Evolutionary conservation across 805 yeast genomes (phyloP).

Genomic region (Lipomyces japonicus): DNA sequence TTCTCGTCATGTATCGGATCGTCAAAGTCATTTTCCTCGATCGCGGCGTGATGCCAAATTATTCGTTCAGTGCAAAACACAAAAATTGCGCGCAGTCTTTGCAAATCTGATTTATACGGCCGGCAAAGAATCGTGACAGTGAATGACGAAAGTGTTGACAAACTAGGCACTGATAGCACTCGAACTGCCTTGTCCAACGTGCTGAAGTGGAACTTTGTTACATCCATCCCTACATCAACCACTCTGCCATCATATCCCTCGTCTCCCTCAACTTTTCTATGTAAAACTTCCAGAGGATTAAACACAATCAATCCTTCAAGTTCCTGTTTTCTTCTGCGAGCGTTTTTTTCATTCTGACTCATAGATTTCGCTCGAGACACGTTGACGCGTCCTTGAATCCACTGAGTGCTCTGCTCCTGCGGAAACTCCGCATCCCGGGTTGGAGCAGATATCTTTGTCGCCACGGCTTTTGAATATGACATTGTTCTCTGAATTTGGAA

Average conservation of each 20-base stretch:
- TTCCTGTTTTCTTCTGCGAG: constrained; percentile 59
- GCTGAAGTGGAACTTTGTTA: constrained; percentile 12
- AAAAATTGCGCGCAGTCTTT: constrained; percentile 62
- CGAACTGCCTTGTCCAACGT: constrained; percentile 24
- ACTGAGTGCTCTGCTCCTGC: constrained; percentile 31
- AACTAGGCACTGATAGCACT: constrained; percentile 22
- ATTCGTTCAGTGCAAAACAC: constrained; percentile 60
- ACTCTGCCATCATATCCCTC: constrained; percentile 30
- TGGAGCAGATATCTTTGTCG: background rate
- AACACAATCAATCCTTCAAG: constrained; percentile 56
- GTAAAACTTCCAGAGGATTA: constrained; percentile 48
- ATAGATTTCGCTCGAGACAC: constrained; percentile 70
- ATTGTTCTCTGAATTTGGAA: constrained; percentile 1
- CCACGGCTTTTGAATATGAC: constrained; percentile 8
- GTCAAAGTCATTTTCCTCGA: constrained; percentile 29
- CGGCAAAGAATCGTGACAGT: constrained; percentile 52
- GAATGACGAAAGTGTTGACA: constrained; percentile 52
- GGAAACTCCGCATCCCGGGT: background rate
- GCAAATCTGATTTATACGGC: constrained; percentile 52
- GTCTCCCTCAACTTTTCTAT: constrained; percentile 29
- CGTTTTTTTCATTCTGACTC: constrained; percentile 62
- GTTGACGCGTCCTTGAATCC: constrained; percentile 57
- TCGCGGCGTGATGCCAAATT: constrained; percentile 38
- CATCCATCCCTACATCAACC: constrained; percentile 22
- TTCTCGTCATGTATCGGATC: constrained; percentile 28